These are phyloP conservation scores for Durio zibethinus DNA, from an alignment of 345 rosid species.

Conservation along the genomic window DNA sequence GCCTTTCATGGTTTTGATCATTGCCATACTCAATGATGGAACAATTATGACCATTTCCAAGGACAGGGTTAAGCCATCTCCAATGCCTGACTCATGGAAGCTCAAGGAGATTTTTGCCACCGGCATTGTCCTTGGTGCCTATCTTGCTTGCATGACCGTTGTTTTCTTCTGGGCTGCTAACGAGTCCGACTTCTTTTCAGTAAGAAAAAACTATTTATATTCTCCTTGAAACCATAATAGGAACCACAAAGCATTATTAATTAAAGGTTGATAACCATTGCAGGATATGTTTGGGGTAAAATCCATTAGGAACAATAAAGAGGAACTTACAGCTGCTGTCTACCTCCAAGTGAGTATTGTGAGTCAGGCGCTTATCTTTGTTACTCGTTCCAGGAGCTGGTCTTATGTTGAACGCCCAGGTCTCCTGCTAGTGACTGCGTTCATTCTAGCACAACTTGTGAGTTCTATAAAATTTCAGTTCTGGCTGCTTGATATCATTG, in stretches of 20 bases:
- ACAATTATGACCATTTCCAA: conserved; percentile 25
- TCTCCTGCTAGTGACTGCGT: conserved; percentile 56
- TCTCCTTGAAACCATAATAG: background rate
- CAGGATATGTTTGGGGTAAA: conserved; percentile 78
- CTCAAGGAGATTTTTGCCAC: conserved; percentile 81
- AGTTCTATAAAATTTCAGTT: conserved; percentile 14
- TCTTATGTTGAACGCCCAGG: conserved; percentile 91
- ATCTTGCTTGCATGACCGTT: conserved; percentile 83
- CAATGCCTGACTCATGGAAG: conserved; percentile 24
- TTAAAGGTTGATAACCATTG: background rate
- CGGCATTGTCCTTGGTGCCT: conserved; percentile 75
- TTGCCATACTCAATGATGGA: conserved; percentile 33
- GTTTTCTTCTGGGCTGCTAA: conserved; percentile 77
- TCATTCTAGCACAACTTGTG: conserved; percentile 72
- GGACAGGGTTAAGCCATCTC: conserved; percentile 26
- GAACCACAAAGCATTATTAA: background rate
- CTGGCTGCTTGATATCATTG: background rate
- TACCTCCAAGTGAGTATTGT: conserved; percentile 94
- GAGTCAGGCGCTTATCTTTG: conserved; percentile 94
- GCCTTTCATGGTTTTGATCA: conserved; percentile 36
- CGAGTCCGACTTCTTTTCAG: conserved; percentile 70
- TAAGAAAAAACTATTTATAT: conserved; percentile 26
- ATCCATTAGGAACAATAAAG: conserved; percentile 41
- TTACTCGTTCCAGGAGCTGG: conserved; percentile 94
- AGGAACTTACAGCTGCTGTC: conserved; percentile 73